A percentile compares a stretch with the other conserved stretches of the same genome.
These are phyloP conservation scores for Penicillium sumatraense DNA, from an alignment of 2,329 filamentous ascomycete genomes.

Conservation along the genomic window DNA sequence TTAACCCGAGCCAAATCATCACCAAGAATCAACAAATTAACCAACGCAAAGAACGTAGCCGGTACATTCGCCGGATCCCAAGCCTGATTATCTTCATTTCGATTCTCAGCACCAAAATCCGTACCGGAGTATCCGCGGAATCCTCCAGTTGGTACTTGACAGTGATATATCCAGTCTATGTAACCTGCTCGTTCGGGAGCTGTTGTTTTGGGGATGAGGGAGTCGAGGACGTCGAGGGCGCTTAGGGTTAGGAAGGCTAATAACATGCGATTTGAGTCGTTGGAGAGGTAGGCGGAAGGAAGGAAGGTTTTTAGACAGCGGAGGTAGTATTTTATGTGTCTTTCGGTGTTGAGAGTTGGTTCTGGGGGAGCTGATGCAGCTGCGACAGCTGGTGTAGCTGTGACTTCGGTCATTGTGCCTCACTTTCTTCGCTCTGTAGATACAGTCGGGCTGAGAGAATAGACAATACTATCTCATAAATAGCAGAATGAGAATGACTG, in stretches of 20 bases:
- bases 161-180: conserved; percentile 78
- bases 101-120: conserved; percentile 53
- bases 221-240: conserved; percentile 78
- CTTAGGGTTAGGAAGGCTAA: conserved; percentile 89
- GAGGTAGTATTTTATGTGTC: conserved; percentile 90
- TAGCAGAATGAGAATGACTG: too few relatives aligned
- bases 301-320: conserved; percentile 82
- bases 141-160: conserved; percentile 84
- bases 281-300: conserved; percentile 80
- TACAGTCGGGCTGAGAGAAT: too few relatives aligned
- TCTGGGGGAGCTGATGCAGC: conserved; percentile 8
- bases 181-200: conserved; percentile 60
- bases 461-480: too few relatives aligned
- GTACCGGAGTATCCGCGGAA: conserved; percentile 85
- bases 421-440: too few relatives aligned
- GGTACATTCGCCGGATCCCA: conserved; percentile 84
- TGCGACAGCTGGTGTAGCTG: too few relatives aligned
- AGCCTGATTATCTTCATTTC: conserved; percentile 56
- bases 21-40: conserved; percentile 69
- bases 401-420: not conserved
- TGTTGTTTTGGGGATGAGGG: conserved; percentile 60
- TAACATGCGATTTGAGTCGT: conserved; percentile 88
- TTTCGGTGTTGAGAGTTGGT: conserved; percentile 51
- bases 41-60: conserved; percentile 85
- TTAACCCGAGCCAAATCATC: conserved; percentile 70